A percentile compares a stretch with the other conserved stretches of the same genome.
phyloP scores from a whole-genome alignment of 2,329 filamentous ascomycete species.

The Raffaelea albimanens region DNA sequence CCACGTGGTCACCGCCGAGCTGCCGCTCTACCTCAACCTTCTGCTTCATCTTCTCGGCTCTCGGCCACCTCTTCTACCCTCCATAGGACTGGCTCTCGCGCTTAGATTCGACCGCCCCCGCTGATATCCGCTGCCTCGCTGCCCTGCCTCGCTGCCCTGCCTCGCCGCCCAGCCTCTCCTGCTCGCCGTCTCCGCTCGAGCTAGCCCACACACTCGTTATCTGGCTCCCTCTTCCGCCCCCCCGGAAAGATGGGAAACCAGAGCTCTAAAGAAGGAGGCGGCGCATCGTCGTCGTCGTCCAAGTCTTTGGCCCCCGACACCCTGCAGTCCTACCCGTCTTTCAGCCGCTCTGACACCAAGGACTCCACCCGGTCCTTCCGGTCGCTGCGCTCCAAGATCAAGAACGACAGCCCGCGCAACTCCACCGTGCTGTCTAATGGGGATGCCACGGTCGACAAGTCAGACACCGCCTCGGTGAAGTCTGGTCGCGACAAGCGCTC shows the following conservation, averaged over 20 bases:
- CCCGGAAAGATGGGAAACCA: conserved; percentile 61
- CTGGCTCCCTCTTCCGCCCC: conserved; percentile 5
- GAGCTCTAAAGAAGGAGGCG: conserved; percentile 51
- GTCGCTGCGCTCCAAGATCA: conserved; percentile 81
- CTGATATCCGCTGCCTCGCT: not conserved
- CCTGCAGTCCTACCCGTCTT: conserved; percentile 81
- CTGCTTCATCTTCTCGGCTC: conserved; percentile 33
- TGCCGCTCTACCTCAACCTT: conserved; percentile 33
- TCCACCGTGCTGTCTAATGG: conserved; percentile 59
- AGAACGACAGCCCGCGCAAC: conserved; percentile 70
- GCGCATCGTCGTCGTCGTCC: conserved; percentile 23
- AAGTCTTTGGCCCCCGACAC: conserved; percentile 47
- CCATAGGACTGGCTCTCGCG: conserved; percentile 28
- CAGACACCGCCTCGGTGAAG: conserved; percentile 65
- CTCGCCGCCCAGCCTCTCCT: not conserved
- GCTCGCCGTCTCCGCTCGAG: conserved; percentile 1
- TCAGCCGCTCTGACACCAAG: conserved; percentile 85
- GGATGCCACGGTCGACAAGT: conserved; percentile 51
- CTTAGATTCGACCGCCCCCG: not conserved
- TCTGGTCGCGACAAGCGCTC: conserved; percentile 55
- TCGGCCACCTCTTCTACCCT: conserved; percentile 43
- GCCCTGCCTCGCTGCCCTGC: not conserved
- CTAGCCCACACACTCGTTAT: not conserved
- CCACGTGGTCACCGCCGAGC: conserved; percentile 41
- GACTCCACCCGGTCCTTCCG: conserved; percentile 83